phyloP scores from a whole-genome alignment of 768 basidiomycete genomes.

The Amanita molliuscula region DNA sequence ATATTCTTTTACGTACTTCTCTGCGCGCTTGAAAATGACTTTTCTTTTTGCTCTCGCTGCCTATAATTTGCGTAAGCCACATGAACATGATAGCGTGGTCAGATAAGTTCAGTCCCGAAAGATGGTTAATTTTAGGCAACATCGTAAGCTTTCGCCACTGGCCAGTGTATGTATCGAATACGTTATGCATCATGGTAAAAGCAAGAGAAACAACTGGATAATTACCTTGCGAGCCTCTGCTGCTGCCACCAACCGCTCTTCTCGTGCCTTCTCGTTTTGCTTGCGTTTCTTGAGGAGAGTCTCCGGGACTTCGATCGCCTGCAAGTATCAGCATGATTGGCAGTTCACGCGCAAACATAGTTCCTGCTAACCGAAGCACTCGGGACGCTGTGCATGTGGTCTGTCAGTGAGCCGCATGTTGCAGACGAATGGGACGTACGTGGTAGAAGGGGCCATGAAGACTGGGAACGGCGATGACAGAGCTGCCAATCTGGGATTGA shows the following conservation, averaged over 20 bases:
- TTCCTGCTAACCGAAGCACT: conserved; percentile 43
- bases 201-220: conserved; percentile 8
- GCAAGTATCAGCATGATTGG: conserved; percentile 16
- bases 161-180: conserved; percentile 60
- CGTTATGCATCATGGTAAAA: conserved; percentile 73
- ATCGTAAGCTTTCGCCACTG: conserved; percentile 56
- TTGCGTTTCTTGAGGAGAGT: conserved; percentile 99
- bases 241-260: conserved; percentile 83
- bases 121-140: conserved; percentile 86
- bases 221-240: conserved; percentile 83
- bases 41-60: conserved; percentile 86
- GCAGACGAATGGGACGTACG: conserved; percentile 27
- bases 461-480: conserved; percentile 28
- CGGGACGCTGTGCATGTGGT: conserved; percentile 30
- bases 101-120: conserved; percentile 71
- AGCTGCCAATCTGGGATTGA: conserved; percentile 14
- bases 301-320: conserved; percentile 97
- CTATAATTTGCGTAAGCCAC: conserved; percentile 29
- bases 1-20: conserved; percentile 97
- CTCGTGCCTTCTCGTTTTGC: conserved; percentile 92
- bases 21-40: conserved; percentile 98
- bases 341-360: conserved; percentile 9
- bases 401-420: conserved; percentile 2
- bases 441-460: conserved; percentile 47
- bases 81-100: conserved; percentile 8